Evolutionary conservation across 179 eudicot genomes (phyloP), one percentile per base, ranked within the genome.

Genomic region (Patellifolia procumbens): DNA sequence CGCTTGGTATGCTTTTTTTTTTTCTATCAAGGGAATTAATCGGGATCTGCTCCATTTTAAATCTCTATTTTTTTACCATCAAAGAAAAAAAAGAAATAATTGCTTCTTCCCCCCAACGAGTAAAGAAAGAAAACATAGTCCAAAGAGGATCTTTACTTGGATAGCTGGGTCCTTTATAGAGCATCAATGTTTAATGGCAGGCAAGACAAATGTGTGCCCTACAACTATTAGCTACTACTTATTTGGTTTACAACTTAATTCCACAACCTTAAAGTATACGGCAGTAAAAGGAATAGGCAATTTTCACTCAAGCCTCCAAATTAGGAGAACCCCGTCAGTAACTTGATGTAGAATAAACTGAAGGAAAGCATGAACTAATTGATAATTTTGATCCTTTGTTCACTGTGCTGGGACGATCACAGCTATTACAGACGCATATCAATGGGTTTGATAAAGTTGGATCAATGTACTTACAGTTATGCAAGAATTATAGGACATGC

Each of bases 101-200:
- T 39, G 45, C 45, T 10, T 39, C 9, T 9, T 9, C 43, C 32
- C 64, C 26, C 62, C n/a, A n/a, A n/a, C n/a, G n/a, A n/a, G n/a
- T n/a, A n/a, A n/a, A n/a, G n/a, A n/a, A n/a, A n/a, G n/a, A n/a
- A n/a, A n/a, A n/a, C n/a, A n/a, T n/a, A n/a, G n/a, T n/a, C n/a
- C n/a, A n/a, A n/a, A n/a, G n/a, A n/a, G n/a, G n/a, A 12, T 11
- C 64, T 28, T 3, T 60, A 60, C 28, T 60, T 34, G 28, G n/a
- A 60, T 62, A 32, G 70, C 34, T 63, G 77, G 70, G 29, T 65
- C 78, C 53, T 75, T 35, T 4, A 16, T 32, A 75, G 53, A 63
- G 63, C 72, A 75, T 75, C 61, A 51, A 9, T 5, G 62, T n/a
- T 65, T 52, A 52, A 63, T 75, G 78, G 78, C 72, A 75, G 78